Evolutionary conservation across 345 rosid species (phyloP), one percentile per base, ranked within the genome.

Genomic region (Iberis pinnata): DNA sequence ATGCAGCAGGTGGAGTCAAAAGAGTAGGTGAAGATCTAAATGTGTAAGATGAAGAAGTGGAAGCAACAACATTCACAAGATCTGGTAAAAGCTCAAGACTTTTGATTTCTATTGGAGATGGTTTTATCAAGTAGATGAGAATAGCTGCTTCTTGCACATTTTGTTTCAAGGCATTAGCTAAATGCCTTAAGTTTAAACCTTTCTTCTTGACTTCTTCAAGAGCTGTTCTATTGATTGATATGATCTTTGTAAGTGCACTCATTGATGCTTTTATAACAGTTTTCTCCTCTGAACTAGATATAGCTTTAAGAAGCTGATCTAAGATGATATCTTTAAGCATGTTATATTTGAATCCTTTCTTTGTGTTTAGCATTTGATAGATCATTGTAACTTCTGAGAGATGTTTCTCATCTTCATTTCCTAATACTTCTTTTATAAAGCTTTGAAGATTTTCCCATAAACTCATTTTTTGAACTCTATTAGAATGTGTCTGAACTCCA

Each of bases 111-210:
- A 62, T 60, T 27, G 95, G 96, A 63, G 96, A 74, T 43, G 98
- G 95, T 56, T 86, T 76, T 67, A 82, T 79, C 53, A 86, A 37
- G 64, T 86, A 79, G 32, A 90, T 84, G 33, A 90, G 80, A 14
- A 63, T 69, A 52, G 92, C 89, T 50, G 96, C 95, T 62, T 90
- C 95, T 16, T 80, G 85, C 50, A 90, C 89, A 19, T 90, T 87
- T 45, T 61, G 67, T 40, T 90, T 80, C 38, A 87, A 63, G 8
- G 95, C 90, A 41, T 70, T 74, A 32, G 90, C 94, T 43, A 89
- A 67, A 59, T 82, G 82, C 18, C 69, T 61, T 55, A 84, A 43
- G 39, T 64, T 70, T 42, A 90, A 70, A 44, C 96, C 92, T 40
- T 77, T 86, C 53, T 58, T 79, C 76, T 81, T 90, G 53, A 90